A percentile compares a stretch with the other conserved stretches of the same genome.
These are phyloP conservation scores for Blastobotrys americana DNA, from an alignment of 805 yeast species.

Conservation along the genomic window DNA sequence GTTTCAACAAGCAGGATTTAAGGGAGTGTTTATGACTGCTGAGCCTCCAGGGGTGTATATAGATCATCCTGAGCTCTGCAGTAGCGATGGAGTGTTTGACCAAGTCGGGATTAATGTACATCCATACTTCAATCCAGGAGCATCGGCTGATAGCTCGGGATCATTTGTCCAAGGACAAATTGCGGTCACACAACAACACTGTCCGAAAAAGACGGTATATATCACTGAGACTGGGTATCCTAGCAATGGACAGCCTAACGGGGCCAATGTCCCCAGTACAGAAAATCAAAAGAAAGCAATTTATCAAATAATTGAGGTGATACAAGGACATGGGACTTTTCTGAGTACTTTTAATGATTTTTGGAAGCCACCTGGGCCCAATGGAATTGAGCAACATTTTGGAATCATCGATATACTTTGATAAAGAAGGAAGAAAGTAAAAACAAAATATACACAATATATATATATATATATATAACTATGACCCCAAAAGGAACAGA, in stretches of 20 bases:
- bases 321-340: conserved; percentile 50
- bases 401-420: conserved; percentile 39
- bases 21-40: conserved; percentile 71
- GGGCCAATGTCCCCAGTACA: conserved; percentile 60
- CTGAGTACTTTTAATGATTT: conserved; percentile 74
- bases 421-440: not conserved
- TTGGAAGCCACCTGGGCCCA: conserved; percentile 82
- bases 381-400: conserved; percentile 81
- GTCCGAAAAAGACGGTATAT: conserved; percentile 46
- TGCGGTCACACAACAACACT: conserved; percentile 44
- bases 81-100: conserved; percentile 55
- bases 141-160: conserved; percentile 65
- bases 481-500: too few species aligned
- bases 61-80: conserved; percentile 59
- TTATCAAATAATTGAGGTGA: conserved; percentile 47
- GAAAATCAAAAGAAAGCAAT: conserved; percentile 71
- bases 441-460: not conserved
- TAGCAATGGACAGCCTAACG: conserved; percentile 61
- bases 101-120: conserved; percentile 81
- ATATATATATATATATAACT: not conserved
- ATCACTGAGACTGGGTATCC: conserved; percentile 93
- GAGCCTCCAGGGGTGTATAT: conserved; percentile 80
- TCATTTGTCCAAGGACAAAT: conserved; percentile 59
- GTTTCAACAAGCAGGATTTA: conserved; percentile 63
- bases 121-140: conserved; percentile 64